A percentile compares a stretch with the other conserved stretches of the same genome.
phyloP scores from a whole-genome alignment of 768 basidiomycete species.

The Tephrocybe rancida region DNA sequence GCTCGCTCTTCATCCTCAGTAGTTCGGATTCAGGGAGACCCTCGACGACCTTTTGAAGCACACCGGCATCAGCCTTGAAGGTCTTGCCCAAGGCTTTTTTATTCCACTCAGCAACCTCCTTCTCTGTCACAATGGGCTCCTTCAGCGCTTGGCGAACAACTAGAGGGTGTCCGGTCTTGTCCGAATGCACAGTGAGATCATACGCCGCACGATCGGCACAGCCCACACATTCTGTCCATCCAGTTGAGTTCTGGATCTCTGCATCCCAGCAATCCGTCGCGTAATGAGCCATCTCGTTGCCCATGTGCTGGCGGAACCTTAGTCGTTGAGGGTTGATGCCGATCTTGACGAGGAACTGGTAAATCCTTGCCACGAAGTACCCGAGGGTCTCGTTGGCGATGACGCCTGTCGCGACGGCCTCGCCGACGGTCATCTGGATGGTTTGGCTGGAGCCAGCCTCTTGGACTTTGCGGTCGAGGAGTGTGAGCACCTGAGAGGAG shows the following conservation, averaged over 20 bases:
- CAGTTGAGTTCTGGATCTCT: constrained; percentile 87
- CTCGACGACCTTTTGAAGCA: constrained; percentile 64
- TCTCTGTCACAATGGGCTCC: constrained; percentile 83
- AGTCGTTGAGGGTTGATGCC: constrained; percentile 84
- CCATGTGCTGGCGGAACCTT: constrained; percentile 98
- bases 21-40: constrained; percentile 70
- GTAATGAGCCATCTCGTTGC: constrained; percentile 99
- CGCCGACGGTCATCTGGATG: constrained; percentile 75
- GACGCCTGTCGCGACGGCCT: constrained; percentile 83
- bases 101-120: constrained; percentile 77
- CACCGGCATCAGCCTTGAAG: constrained; percentile 81
- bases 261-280: constrained; percentile 99
- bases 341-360: constrained; percentile 86
- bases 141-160: constrained; percentile 86
- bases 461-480: constrained; percentile 88
- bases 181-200: constrained; percentile 88
- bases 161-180: constrained; percentile 81
- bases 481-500: constrained; percentile 68
- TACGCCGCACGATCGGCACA: constrained; percentile 99
- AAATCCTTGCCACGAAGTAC: constrained; percentile 94
- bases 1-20: constrained; percentile 64
- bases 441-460: constrained; percentile 67
- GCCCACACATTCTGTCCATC: constrained; percentile 99
- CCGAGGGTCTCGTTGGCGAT: constrained; percentile 98
- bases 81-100: constrained; percentile 90